Conservation (phyloP, 257 asterid genomes). For the Fraxinus americana region DNA sequence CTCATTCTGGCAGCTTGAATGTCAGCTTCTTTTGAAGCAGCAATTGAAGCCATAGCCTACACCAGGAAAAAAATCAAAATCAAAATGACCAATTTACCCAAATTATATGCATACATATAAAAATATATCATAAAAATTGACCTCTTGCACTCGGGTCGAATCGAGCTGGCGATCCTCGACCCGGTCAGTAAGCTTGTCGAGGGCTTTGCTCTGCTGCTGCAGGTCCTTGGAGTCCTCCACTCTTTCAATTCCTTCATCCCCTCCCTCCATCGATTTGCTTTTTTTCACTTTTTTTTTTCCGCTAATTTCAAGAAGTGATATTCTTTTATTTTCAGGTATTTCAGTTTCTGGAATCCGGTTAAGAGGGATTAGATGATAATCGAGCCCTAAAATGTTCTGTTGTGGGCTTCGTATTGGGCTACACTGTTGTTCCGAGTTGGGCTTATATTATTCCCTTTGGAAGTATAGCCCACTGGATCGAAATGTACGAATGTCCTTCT, state of each 20-base stretch:
- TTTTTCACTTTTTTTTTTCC: not conserved
- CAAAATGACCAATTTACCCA: not conserved
- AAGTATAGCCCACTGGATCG: too few species aligned
- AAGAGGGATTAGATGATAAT: not conserved
- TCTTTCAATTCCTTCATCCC: slow-evolving; percentile 71
- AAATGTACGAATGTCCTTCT: too few species aligned
- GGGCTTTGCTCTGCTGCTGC: slow-evolving; percentile 97
- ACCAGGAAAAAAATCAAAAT: not conserved
- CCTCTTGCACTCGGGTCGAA: slow-evolving; percentile 94
- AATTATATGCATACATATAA: not conserved
- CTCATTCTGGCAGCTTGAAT: slow-evolving; percentile 91
- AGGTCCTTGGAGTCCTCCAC: slow-evolving; percentile 79
- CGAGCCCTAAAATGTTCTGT: not conserved
- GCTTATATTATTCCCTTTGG: not conserved
- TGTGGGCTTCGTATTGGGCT: not conserved
- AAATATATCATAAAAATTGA: slow-evolving; percentile 21
- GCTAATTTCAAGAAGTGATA: not conserved
- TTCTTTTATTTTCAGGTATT: not conserved
- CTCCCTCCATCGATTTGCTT: slow-evolving; percentile 57
- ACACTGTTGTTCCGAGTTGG: not conserved
- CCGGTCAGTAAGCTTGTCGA: slow-evolving; percentile 93
- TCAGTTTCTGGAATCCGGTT: not conserved
- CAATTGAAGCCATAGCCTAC: slow-evolving; percentile 96
- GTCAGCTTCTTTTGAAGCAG: slow-evolving; percentile 88
- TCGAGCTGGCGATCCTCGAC: slow-evolving; percentile 99